phyloP scores from a whole-genome alignment of 1,284 basidiomycete species.

The Sporisorium reilianum region DNA sequence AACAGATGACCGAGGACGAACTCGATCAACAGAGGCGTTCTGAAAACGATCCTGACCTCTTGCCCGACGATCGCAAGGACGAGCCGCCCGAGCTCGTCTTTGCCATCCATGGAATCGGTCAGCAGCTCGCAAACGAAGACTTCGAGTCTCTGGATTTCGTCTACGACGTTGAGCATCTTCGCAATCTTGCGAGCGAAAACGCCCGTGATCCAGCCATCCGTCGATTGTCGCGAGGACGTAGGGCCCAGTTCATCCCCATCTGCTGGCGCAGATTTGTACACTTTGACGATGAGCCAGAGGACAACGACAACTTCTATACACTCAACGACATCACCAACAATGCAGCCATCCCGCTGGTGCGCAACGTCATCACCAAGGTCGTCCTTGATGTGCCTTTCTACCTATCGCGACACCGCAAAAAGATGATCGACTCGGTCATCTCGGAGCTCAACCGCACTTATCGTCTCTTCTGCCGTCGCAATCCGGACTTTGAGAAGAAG shows the following conservation, averaged over 20 bases:
- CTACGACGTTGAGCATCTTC: constrained; percentile 61
- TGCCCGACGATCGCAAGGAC: constrained; percentile 51
- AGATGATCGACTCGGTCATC: constrained; percentile 72
- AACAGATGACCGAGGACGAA: constrained; percentile 54
- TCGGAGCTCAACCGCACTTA: constrained; percentile 70
- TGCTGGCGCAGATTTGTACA: constrained; percentile 73
- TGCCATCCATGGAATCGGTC: constrained; percentile 63
- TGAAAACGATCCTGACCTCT: constrained; percentile 20
- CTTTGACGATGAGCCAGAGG: constrained; percentile 61
- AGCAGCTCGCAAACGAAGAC: constrained; percentile 57
- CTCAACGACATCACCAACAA: constrained; percentile 68
- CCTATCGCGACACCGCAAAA: constrained; percentile 71
- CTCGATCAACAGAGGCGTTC: constrained; percentile 32
- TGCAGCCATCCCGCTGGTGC: constrained; percentile 54
- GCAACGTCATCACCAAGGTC: constrained; percentile 66
- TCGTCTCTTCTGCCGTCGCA: constrained; percentile 74
- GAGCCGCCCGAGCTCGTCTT: constrained; percentile 63
- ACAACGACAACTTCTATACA: constrained; percentile 71
- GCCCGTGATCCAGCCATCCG: constrained; percentile 47
- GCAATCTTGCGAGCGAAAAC: constrained; percentile 47
- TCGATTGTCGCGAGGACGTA: constrained; percentile 59
- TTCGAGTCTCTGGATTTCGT: constrained; percentile 62
- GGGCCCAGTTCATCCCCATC: constrained; percentile 73
- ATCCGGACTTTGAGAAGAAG: constrained; percentile 70
- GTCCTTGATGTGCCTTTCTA: constrained; percentile 72